Base-by-base conservation (phyloP, 257 asterid genomes). In the Jacaranda mimosifolia region DNA sequence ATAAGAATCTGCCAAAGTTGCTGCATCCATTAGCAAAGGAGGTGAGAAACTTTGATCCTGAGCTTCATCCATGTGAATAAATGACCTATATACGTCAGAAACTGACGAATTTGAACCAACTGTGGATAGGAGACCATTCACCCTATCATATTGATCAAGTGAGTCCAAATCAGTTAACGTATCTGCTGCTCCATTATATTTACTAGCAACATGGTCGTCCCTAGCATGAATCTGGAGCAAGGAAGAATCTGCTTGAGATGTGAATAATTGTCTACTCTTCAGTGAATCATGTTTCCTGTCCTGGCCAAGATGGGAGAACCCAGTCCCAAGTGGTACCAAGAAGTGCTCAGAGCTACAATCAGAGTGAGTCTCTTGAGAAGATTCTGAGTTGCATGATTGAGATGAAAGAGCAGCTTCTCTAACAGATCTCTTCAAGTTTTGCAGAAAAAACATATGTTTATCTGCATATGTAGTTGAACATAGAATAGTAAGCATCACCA, bases 21-120 rank as follows among this genome's bases (percentile, higher is more conserved):
- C 85, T 11, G 94, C 66, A 78, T 93, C 98, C 94, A 90, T 93
- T 43, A 96, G 83, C 74, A 96, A 85, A 74, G 98, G 97, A 79
- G 98, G 99, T 68, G 99, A 96, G 79, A 91, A 93, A 74, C 89
- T 96, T 88, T 91, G 97, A 84, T 91, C 97, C 70, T 83, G 93
- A 79, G 83, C 84, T 72, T 91, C 99, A 81, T 86, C 96, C 82
- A 81, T 43, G 77, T 90, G 96, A 82, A 85, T 90, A 80, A 93
- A 90, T 74, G 97, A 89, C 85, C 82, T 86, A 60, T 74, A 89
- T 72, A 89, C 97, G 80, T 89, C 97, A 79, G 97, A 91, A 83
- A 88, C 82, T 40, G 97, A 83, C 70, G 90, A 95, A 82, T 80
- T 87, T 64, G 99, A 90, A 67, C 96, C 98, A 75, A 77, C 93